These are phyloP conservation scores for Arthrobotrys sinensis DNA, from an alignment of 2,329 filamentous ascomycete genomes.

Conservation along the genomic window DNA sequence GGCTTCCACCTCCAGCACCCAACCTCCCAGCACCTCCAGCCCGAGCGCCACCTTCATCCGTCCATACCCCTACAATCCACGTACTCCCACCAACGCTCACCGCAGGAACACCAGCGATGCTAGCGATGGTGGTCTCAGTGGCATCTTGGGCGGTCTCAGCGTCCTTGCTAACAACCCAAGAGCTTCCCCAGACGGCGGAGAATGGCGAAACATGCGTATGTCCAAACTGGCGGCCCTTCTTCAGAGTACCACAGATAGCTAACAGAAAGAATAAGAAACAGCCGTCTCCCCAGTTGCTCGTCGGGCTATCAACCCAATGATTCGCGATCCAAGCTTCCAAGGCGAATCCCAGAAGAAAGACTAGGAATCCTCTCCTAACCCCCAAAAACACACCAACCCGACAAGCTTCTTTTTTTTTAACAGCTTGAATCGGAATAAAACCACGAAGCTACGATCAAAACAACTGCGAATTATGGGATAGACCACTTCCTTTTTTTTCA, in stretches of 20 bases:
- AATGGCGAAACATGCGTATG: conserved; percentile 57
- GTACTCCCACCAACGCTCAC: conserved; percentile 51
- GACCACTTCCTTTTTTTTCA: conserved; percentile 20
- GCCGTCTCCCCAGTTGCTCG: conserved; percentile 56
- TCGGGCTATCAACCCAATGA: conserved; percentile 52
- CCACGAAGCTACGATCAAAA: conserved; percentile 32
- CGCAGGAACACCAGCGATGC: conserved; percentile 58
- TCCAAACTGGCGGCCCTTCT: not conserved
- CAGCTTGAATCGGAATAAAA: not conserved
- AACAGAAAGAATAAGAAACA: conserved; percentile 32
- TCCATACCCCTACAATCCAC: conserved; percentile 43
- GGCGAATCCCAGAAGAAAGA: conserved; percentile 49
- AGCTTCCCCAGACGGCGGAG: conserved; percentile 45
- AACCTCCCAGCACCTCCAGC: conserved; percentile 36
- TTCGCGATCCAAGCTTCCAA: conserved; percentile 60
- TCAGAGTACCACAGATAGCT: conserved; percentile 6
- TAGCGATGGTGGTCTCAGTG: conserved; percentile 52
- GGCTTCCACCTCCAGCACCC: conserved; percentile 23
- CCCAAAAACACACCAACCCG: not conserved
- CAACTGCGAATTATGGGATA: conserved; percentile 30
- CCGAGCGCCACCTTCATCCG: conserved; percentile 42
- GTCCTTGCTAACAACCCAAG: conserved; percentile 41
- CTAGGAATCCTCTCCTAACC: not conserved
- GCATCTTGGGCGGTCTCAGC: conserved; percentile 44
- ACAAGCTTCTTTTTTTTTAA: conserved; percentile 7